These are phyloP conservation scores for Clavispora asparagi DNA, from an alignment of 805 yeast genomes.

Conservation along the genomic window DNA sequence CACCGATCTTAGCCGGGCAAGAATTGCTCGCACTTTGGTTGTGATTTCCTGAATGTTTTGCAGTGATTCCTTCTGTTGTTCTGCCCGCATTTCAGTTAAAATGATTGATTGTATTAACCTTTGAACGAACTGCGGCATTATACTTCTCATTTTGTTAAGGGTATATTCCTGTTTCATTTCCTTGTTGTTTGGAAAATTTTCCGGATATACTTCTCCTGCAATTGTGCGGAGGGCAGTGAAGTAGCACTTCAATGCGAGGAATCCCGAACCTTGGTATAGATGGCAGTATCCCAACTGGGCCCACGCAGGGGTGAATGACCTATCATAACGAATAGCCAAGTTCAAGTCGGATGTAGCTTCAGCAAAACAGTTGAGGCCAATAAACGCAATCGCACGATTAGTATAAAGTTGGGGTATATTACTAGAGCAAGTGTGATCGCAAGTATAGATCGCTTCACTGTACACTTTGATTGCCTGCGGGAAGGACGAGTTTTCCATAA, in stretches of 20 bases:
- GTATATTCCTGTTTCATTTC: slow-evolving; percentile 16
- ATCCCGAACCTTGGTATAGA: slow-evolving; percentile 33
- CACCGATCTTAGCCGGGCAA: slow-evolving; percentile 20
- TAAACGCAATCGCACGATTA: slow-evolving; percentile 38
- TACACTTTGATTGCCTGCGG: slow-evolving; percentile 37
- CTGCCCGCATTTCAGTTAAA: slow-evolving; percentile 33
- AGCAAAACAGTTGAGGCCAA: slow-evolving; percentile 35
- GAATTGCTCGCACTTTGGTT: slow-evolving; percentile 21
- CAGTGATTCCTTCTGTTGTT: slow-evolving; percentile 29
- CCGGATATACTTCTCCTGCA: slow-evolving; percentile 29
- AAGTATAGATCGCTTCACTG: slow-evolving; percentile 29
- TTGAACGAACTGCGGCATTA: slow-evolving; percentile 37
- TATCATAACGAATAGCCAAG: slow-evolving; percentile 25
- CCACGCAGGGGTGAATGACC: slow-evolving; percentile 39
- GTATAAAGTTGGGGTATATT: slow-evolving; percentile 28
- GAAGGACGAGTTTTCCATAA: slow-evolving; percentile 30
- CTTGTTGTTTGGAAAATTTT: slow-evolving; percentile 12
- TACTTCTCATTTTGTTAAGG: slow-evolving; percentile 16
- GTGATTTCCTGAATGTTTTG: slow-evolving; percentile 19
- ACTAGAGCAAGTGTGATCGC: slow-evolving; percentile 10
- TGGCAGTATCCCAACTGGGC: slow-evolving; percentile 40
- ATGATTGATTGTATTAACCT: slow-evolving; percentile 28
- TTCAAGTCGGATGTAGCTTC: slow-evolving; percentile 36
- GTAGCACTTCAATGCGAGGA: slow-evolving; percentile 30
- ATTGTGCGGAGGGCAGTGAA: slow-evolving; percentile 24